A percentile compares a stretch with the other conserved stretches of the same genome.
Evolutionary conservation across 2,329 filamentous ascomycete species (phyloP).

Genomic region (Raffaelea ambrosiae): DNA sequence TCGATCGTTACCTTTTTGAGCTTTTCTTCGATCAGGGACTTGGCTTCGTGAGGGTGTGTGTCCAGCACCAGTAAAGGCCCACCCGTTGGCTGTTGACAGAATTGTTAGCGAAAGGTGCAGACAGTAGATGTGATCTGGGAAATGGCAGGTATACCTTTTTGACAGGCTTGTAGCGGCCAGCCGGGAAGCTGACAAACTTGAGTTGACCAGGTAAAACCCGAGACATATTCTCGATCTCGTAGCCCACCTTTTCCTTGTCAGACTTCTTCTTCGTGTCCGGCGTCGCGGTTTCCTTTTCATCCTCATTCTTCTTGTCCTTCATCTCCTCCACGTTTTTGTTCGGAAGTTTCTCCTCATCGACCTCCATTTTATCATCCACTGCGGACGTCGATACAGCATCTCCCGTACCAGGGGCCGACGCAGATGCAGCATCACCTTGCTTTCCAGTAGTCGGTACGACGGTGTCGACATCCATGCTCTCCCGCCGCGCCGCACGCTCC

Average conservation of each 20-base stretch:
- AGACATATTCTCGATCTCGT: conserved; percentile 95
- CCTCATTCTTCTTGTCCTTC: conserved; percentile 40
- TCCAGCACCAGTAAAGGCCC: conserved; percentile 89
- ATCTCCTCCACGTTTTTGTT: conserved; percentile 49
- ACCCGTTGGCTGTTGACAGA: conserved; percentile 83
- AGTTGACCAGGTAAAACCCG: conserved; percentile 86
- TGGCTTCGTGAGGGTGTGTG: conserved; percentile 67
- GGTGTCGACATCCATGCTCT: conserved; percentile 93
- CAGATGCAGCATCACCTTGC: conserved; percentile 12
- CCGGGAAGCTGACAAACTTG: conserved; percentile 89
- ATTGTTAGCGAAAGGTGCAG: no score
- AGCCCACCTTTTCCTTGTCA: conserved; percentile 95
- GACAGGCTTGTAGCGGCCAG: conserved; percentile 86
- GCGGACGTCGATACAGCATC: not conserved
- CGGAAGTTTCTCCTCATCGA: conserved; percentile 57
- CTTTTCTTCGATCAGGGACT: conserved; percentile 81
- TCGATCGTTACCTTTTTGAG: conserved; percentile 69
- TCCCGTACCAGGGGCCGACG: conserved; percentile 23
- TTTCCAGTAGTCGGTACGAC: conserved; percentile 27
- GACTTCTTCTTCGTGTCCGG: conserved; percentile 73
- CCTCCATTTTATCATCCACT: conserved; percentile 74
- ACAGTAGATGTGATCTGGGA: no score
- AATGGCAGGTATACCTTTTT: conserved; percentile 75
- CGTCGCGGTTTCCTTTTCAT: conserved; percentile 54
- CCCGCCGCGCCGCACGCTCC: conserved; percentile 77